Evolutionary conservation across 805 yeast genomes (phyloP).

Genomic region (Dipodascus albidus): DNA sequence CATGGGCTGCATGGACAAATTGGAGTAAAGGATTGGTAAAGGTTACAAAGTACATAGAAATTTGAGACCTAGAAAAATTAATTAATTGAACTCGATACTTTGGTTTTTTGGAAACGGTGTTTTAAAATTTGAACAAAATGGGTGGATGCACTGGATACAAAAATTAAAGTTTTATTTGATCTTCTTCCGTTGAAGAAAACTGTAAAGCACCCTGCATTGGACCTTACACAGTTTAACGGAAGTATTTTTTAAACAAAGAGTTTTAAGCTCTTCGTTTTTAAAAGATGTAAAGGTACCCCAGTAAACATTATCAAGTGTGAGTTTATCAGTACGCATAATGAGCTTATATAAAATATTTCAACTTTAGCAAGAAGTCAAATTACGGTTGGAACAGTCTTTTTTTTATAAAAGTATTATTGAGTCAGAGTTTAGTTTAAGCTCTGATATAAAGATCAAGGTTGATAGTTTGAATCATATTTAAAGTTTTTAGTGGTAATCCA

Average conservation of each 20-base stretch:
- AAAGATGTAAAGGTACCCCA: background rate
- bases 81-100: no score
- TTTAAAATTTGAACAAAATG: no score
- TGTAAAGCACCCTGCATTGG: no score
- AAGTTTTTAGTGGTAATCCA: background rate
- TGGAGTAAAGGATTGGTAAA: slow-evolving; percentile 53
- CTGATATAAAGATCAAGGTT: background rate
- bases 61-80: slow-evolving; percentile 14
- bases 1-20: slow-evolving; percentile 54
- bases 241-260: slow-evolving; percentile 3
- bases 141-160: no score
- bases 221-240: no score
- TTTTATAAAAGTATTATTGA: no score
- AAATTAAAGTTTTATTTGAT: no score
- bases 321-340: no score
- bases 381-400: background rate
- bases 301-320: background rate
- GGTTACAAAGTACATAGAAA: slow-evolving; percentile 37
- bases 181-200: no score
- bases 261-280: slow-evolving; percentile 1
- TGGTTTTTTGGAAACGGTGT: no score
- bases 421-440: background rate
- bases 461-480: background rate
- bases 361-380: background rate
- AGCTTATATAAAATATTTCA: no score